These are phyloP conservation scores for Parathielavia hyrcaniae DNA, from an alignment of 495 filamentous ascomycete species.

Conservation along the genomic window DNA sequence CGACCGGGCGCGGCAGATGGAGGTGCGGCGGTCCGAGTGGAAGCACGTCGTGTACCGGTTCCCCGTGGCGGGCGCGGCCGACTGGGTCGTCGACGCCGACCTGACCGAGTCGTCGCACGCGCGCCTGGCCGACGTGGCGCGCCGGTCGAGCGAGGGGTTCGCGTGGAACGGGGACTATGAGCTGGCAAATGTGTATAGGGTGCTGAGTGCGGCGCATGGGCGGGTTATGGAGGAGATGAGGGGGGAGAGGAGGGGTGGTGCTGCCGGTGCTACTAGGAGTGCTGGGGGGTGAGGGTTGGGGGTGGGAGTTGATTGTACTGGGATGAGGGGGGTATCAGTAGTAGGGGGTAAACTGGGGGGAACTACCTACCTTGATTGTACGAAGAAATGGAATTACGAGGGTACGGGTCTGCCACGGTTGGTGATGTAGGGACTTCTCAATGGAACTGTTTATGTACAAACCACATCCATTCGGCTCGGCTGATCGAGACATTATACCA, in stretches of 20 bases:
- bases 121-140: slow-evolving; percentile 20
- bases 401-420: no score
- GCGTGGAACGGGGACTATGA: slow-evolving; percentile 20
- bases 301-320: no score
- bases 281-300: no score
- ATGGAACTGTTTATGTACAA: no score
- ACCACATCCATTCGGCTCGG: no score
- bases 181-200: slow-evolving; percentile 21
- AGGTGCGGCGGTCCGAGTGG: slow-evolving; percentile 21
- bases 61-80: slow-evolving; percentile 15
- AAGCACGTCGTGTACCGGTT: slow-evolving; percentile 20
- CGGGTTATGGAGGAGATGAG: slow-evolving; percentile 24
- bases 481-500: no score
- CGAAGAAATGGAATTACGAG: no score
- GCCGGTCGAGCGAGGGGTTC: slow-evolving; percentile 19
- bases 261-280: no score
- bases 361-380: no score
- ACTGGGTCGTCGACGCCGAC: slow-evolving; percentile 24
- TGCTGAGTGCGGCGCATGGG: slow-evolving; percentile 15
- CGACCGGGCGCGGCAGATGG: slow-evolving; percentile 24
- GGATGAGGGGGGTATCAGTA: no score
- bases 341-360: no score
- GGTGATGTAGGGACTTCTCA: no score
- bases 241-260: slow-evolving; percentile 14
- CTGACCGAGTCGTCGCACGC: slow-evolving; percentile 24